A percentile compares a stretch with the other conserved stretches of the same genome.
phyloP scores from a whole-genome alignment of 2,329 filamentous ascomycete genomes.

The Monosporascus sp. region DNA sequence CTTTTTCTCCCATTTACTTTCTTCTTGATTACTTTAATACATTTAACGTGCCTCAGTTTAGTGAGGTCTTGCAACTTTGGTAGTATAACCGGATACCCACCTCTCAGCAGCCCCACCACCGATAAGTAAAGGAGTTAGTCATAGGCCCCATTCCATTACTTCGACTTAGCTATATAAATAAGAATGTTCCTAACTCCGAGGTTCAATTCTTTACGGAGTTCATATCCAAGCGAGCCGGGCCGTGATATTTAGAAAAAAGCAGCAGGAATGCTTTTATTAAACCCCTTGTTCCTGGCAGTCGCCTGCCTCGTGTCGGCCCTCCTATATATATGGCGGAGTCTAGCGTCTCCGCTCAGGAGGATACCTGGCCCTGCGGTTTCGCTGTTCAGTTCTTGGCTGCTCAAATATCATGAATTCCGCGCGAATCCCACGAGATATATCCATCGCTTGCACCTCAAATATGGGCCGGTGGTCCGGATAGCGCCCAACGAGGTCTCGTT shows the following conservation, averaged over 20 bases:
- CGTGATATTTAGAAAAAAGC: not conserved
- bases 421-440: slow-evolving; percentile 49
- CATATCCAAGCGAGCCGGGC: not conserved
- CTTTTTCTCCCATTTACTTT: not conserved
- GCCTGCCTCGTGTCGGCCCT: slow-evolving; percentile 8
- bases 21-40: not conserved
- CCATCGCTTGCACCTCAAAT: slow-evolving; percentile 47
- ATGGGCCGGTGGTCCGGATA: slow-evolving; percentile 54
- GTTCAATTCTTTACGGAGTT: not conserved
- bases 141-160: no score
- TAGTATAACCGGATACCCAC: no score
- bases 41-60: not conserved
- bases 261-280: slow-evolving; percentile 19
- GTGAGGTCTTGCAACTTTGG: no score
- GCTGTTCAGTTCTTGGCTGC: slow-evolving; percentile 42
- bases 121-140: no score
- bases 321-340: slow-evolving; percentile 21
- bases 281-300: slow-evolving; percentile 12
- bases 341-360: slow-evolving; percentile 32
- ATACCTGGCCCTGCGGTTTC: slow-evolving; percentile 46
- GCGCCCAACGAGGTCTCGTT: slow-evolving; percentile 56
- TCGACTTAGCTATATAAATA: no score
- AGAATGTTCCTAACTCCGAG: no score
- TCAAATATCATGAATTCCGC: slow-evolving; percentile 53
- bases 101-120: not conserved